Evolutionary conservation across 208 protist species (phyloP).

Genomic region (Leishmania braziliensis): DNA sequence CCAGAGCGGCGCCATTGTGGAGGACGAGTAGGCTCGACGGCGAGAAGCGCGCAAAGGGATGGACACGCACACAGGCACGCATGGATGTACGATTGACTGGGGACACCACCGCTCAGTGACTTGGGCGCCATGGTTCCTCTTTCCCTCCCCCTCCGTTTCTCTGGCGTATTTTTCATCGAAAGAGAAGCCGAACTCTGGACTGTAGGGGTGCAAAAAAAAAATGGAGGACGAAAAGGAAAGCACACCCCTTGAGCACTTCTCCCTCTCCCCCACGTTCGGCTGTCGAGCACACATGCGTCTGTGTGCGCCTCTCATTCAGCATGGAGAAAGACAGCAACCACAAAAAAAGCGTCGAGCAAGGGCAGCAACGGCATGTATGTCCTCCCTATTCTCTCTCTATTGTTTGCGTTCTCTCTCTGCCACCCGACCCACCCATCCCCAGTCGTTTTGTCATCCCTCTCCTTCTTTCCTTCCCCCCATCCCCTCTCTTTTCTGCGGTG

Average conservation of each 20-base stretch:
- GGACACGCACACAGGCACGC: background rate
- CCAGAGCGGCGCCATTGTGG: background rate
- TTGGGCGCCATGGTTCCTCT: background rate
- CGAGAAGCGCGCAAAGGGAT: background rate
- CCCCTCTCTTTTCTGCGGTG: background rate
- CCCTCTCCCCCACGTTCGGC: background rate
- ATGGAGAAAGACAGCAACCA: background rate
- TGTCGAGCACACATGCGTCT: background rate
- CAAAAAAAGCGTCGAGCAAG: background rate
- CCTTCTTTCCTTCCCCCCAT: background rate
- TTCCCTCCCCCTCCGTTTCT: background rate
- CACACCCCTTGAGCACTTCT: background rate
- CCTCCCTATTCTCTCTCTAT: background rate
- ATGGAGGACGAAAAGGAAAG: background rate
- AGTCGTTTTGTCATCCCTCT: background rate
- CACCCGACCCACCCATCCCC: background rate
- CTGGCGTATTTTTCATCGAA: background rate
- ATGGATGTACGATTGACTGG: background rate
- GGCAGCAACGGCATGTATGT: background rate
- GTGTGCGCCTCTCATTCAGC: background rate
- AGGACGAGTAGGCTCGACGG: background rate
- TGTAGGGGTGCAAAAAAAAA: background rate
- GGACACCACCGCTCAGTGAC: background rate
- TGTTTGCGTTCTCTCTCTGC: slow-evolving; percentile 1
- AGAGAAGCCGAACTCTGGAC: background rate